A percentile compares a stretch with the other conserved stretches of the same genome.
These are phyloP conservation scores for Pseudogymnoascus sp. DNA, from an alignment of 2,329 filamentous ascomycete genomes.

Conservation along the genomic window DNA sequence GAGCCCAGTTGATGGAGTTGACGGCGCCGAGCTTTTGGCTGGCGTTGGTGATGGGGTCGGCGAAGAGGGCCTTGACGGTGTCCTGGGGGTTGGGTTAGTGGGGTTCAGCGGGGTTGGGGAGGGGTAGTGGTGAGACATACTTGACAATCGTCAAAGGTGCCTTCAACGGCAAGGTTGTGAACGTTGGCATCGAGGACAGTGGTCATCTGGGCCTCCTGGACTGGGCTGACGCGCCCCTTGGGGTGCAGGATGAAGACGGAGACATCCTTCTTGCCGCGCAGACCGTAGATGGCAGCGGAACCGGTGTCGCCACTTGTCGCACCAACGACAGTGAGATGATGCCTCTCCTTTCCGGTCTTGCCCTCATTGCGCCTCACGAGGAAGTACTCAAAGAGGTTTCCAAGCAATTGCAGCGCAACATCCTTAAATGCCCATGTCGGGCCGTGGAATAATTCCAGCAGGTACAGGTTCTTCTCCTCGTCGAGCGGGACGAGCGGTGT, in stretches of 20 bases:
- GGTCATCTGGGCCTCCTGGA: slow-evolving; percentile 97
- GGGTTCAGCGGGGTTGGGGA: background rate
- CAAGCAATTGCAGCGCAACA: slow-evolving; percentile 84
- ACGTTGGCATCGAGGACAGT: slow-evolving; percentile 86
- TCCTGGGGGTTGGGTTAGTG: slow-evolving; percentile 44
- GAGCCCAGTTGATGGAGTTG: slow-evolving; percentile 94
- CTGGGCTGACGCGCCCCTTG: slow-evolving; percentile 80
- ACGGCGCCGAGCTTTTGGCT: slow-evolving; percentile 82
- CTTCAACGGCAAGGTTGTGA: slow-evolving; percentile 82
- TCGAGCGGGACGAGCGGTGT: slow-evolving; percentile 76
- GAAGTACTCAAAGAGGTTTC: slow-evolving; percentile 94
- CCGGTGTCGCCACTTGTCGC: slow-evolving; percentile 86
- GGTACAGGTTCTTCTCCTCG: slow-evolving; percentile 62
- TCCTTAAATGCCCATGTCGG: slow-evolving; percentile 96
- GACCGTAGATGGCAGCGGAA: slow-evolving; percentile 90
- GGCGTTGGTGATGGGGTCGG: slow-evolving; percentile 75
- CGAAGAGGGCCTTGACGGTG: slow-evolving; percentile 89
- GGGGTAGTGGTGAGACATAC: slow-evolving; percentile 32
- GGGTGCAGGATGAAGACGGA: slow-evolving; percentile 93
- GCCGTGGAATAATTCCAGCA: slow-evolving; percentile 93
- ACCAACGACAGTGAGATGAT: slow-evolving; percentile 80
- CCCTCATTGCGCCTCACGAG: slow-evolving; percentile 64
- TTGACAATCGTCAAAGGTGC: slow-evolving; percentile 95
- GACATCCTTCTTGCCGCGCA: slow-evolving; percentile 93
- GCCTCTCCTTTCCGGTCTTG: slow-evolving; percentile 53